Evolutionary conservation across 2,329 filamentous ascomycete species (phyloP).

Genomic region (Pezicula rhizophila): DNA sequence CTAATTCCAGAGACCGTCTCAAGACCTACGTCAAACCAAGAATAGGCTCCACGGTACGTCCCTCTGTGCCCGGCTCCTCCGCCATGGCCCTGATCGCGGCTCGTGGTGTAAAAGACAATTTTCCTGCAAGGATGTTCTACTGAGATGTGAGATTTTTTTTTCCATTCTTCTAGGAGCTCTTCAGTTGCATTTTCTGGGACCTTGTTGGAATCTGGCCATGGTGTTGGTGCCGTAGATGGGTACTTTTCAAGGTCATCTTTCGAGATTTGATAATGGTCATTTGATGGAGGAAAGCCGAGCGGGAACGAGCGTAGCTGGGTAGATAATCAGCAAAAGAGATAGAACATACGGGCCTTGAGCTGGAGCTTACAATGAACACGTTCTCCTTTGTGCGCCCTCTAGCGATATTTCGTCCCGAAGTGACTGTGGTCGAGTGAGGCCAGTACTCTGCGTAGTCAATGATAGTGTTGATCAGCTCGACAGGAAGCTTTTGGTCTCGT

Average conservation of each 20-base stretch:
- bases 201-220: constrained; percentile 6
- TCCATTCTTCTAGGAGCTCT: constrained; percentile 15
- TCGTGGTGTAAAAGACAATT: constrained; percentile 52
- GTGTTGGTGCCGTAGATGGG: constrained; percentile 5
- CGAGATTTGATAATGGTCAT: constrained; percentile 5
- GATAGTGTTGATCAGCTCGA: constrained; percentile 49
- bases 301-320: constrained; percentile 24
- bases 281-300: constrained; percentile 11
- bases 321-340: constrained; percentile 1
- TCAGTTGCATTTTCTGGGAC: constrained; percentile 12
- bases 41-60: constrained; percentile 44
- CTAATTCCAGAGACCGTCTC: constrained; percentile 43
- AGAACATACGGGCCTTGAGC: background rate
- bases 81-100: constrained; percentile 54
- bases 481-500: constrained; percentile 37
- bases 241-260: constrained; percentile 1
- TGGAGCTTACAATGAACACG: constrained; percentile 33
- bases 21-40: constrained; percentile 59
- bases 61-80: constrained; percentile 25
- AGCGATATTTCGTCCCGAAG: constrained; percentile 9
- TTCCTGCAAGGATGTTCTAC: constrained; percentile 47
- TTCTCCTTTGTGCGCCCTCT: constrained; percentile 26
- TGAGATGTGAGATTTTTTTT: constrained; percentile 7
- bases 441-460: constrained; percentile 59
- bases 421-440: constrained; percentile 38